A percentile compares a stretch with the other conserved stretches of the same genome.
Evolutionary conservation across 352 stramenopile genomes (phyloP).

Genomic region (Pelagophyceae sp.): DNA sequence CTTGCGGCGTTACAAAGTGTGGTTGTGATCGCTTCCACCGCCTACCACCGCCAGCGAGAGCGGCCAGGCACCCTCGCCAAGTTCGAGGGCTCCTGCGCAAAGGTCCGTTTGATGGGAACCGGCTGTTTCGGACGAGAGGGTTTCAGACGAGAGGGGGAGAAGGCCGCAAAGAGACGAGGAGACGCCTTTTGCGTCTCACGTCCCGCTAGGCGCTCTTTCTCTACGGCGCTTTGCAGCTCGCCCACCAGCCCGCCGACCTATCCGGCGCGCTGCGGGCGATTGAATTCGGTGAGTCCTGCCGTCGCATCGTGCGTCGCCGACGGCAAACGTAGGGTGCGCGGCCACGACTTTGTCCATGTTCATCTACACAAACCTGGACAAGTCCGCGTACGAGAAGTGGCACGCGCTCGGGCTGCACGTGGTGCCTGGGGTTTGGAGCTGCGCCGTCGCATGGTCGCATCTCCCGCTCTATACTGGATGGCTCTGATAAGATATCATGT

Average conservation of each 20-base stretch:
- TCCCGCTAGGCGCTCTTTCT: not conserved
- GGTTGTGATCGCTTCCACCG: too few species aligned
- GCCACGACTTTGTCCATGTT: not conserved
- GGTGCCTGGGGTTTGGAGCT: not conserved
- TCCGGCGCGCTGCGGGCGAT: not conserved
- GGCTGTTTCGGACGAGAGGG: too few species aligned
- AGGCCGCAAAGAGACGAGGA: too few species aligned
- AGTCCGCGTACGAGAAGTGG: not conserved
- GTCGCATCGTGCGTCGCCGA: too few species aligned
- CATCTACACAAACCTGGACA: not conserved
- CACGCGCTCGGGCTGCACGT: slow-evolving; percentile 6
- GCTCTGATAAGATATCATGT: not conserved
- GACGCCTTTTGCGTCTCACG: not conserved
- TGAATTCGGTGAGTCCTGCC: too few species aligned
- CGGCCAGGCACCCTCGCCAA: not conserved
- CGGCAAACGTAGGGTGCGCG: too few species aligned
- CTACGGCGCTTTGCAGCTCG: not conserved
- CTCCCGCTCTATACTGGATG: not conserved
- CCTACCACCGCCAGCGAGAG: too few species aligned
- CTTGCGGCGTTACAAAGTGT: too few species aligned
- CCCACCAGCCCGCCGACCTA: not conserved
- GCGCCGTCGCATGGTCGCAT: not conserved
- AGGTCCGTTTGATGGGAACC: too few species aligned
- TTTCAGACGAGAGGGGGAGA: too few species aligned
- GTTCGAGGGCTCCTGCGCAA: not conserved